Conservation (phyloP, 768 basidiomycete genomes). For the Lenzites betulinus region DNA sequence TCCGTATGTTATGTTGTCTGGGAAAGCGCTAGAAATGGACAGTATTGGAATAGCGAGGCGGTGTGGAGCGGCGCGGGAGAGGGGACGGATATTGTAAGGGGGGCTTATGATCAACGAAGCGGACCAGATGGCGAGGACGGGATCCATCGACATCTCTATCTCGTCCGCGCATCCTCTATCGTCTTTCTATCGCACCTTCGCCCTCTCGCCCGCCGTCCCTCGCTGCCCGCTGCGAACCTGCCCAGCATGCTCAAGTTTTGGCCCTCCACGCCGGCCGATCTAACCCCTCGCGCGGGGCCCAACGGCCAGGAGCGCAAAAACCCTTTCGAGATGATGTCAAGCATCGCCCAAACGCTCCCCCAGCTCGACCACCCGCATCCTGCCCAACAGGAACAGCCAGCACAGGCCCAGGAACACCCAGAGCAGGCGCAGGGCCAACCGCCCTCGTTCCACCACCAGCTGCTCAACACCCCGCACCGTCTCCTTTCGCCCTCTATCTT, state of each 20-base stretch:
- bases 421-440: constrained; percentile 13
- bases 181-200: background rate
- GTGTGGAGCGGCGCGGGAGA: constrained; percentile 7
- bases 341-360: constrained; percentile 34
- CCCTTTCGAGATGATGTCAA: constrained; percentile 56
- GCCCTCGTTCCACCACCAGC: constrained; percentile 30
- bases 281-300: constrained; percentile 55
- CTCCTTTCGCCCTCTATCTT: constrained; percentile 31
- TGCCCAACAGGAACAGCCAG: constrained; percentile 8
- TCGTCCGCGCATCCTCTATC: background rate
- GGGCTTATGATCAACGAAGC: constrained; percentile 9
- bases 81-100: background rate
- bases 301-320: constrained; percentile 51
- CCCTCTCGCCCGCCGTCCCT: constrained; percentile 8
- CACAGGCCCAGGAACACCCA: constrained; percentile 2
- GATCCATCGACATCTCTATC: background rate
- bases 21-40: background rate
- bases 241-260: constrained; percentile 67
- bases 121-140: background rate
- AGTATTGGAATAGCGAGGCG: background rate
- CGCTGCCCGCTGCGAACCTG: background rate
- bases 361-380: constrained; percentile 35
- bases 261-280: constrained; percentile 46
- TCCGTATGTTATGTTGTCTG: background rate
- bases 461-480: constrained; percentile 35